These are phyloP conservation scores for Ceratocystis albifundus DNA, from an alignment of 2,329 filamentous ascomycete genomes.

Conservation along the genomic window DNA sequence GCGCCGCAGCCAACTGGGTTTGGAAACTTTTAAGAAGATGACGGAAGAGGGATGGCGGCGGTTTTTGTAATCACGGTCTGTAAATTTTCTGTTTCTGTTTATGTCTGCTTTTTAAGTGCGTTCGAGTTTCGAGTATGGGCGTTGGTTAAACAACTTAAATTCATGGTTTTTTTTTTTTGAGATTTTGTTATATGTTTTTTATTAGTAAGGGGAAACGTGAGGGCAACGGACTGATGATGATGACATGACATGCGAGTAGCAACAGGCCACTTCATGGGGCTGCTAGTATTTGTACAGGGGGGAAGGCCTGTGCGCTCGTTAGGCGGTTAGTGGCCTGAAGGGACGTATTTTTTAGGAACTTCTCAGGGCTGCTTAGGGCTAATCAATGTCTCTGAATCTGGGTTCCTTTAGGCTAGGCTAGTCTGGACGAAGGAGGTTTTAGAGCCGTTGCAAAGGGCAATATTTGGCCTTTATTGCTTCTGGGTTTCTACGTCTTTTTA, in stretches of 20 bases:
- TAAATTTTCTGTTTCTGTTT: constrained; percentile 18
- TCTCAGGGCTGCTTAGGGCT: not conserved
- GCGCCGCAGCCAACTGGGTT: constrained; percentile 79
- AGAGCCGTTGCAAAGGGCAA: not conserved
- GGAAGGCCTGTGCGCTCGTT: not conserved
- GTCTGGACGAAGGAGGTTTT: constrained; percentile 4
- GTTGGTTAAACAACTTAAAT: constrained; percentile 10
- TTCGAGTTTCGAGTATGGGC: not conserved
- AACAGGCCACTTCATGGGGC: constrained; percentile 4
- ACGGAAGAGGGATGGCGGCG: constrained; percentile 10
- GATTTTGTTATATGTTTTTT: not conserved
- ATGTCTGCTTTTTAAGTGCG: not conserved
- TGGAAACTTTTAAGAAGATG: constrained; percentile 38
- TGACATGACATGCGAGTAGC: not conserved
- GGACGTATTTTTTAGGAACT: not conserved
- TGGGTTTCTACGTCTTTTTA: not conserved
- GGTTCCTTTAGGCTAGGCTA: not conserved
- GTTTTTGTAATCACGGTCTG: constrained; percentile 14
- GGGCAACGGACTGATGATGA: not conserved
- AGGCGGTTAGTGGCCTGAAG: not conserved
- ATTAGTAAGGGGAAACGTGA: not conserved
- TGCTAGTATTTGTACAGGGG: not conserved
- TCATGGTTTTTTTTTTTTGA: not conserved
- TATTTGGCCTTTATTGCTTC: constrained; percentile 8
- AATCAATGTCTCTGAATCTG: not conserved